Base-by-base conservation (phyloP, 768 basidiomycete species). In the Phallus indusiatus region DNA sequence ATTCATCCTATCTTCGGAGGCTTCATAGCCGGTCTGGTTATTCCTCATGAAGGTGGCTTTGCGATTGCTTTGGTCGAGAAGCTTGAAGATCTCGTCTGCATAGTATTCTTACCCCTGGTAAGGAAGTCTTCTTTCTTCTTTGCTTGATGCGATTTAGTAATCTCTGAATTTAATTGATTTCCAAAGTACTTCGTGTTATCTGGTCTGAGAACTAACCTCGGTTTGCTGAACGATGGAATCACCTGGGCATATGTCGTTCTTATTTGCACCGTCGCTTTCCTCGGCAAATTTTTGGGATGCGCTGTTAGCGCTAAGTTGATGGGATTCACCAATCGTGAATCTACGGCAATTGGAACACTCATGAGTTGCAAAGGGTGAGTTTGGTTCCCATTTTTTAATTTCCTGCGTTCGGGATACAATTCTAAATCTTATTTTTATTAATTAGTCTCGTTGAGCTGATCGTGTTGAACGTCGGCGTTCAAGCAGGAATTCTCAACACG, bases 321-420 rank as follows among this genome's bases (percentile, higher is more conserved):
- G 47, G 86, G 86, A 0, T 94, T 88, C 73, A 81, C 76, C 47
- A 76, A 73, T 71, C 78, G 93, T n/a, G 92, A 94, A 70, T 75
- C 84, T 1, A 82, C 83, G 21, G 90, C 92, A 5, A 85, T 94
- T 59, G 93, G 93, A 2, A 78, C 85, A 53, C 72, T 96, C 22
- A 96, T 96, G 93, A 83, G 82, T 69, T 92, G 90, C 74, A 90
- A 95, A 73, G 90, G 90, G 86, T 86, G 60, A 51, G 79, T 71
- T 18, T 3, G 14, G 33, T 35, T n/a, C 12, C 16, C 52, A 17
- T 42, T 21, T 9, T 36, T 24, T 0, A 34, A 0, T 35, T 16
- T 61, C 36, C 53, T 59, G 16, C 59, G 37, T 42, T 59, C 36
- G n/a, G n/a, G n/a, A n/a, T n/a, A n/a, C n/a, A n/a, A n/a, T n/a